These are phyloP conservation scores for Cyberlindnera euphorbiae DNA, from an alignment of 805 yeast genomes.

Conservation along the genomic window DNA sequence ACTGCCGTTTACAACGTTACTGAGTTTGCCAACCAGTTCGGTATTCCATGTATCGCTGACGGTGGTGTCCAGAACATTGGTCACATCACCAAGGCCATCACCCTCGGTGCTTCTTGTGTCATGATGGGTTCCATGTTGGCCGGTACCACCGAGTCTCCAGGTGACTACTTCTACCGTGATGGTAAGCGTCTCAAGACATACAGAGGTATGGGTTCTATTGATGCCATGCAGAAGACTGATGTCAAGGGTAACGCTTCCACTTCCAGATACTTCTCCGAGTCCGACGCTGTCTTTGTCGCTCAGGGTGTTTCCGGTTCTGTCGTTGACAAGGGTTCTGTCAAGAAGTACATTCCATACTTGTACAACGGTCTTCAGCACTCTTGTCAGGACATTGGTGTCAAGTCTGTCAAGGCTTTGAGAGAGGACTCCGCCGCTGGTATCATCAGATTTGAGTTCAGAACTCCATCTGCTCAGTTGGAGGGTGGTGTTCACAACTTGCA, in stretches of 20 bases:
- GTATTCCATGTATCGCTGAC: constrained; percentile 98
- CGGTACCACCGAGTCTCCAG: constrained; percentile 98
- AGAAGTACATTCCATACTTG: constrained; percentile 90
- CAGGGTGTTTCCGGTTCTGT: constrained; percentile 99
- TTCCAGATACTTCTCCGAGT: constrained; percentile 95
- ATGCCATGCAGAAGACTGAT: constrained; percentile 93
- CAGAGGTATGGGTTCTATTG: constrained; percentile 99
- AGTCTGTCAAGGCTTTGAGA: constrained; percentile 60
- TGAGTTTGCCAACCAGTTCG: constrained; percentile 90
- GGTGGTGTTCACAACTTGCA: constrained; percentile 97
- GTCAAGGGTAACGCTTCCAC: constrained; percentile 94
- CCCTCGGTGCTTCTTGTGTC: constrained; percentile 93
- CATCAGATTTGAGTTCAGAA: constrained; percentile 94
- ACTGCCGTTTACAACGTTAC: constrained; percentile 94
- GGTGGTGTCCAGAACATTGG: constrained; percentile 99
- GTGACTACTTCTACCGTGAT: constrained; percentile 95
- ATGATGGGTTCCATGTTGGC: constrained; percentile 99
- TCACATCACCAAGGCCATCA: constrained; percentile 93
- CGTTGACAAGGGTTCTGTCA: constrained; percentile 92
- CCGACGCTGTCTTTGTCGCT: constrained; percentile 93
- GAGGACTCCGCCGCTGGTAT: constrained; percentile 57
- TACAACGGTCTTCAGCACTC: constrained; percentile 97
- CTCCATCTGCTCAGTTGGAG: constrained; percentile 97
- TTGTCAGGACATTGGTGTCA: constrained; percentile 94
- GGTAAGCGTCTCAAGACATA: constrained; percentile 96